Evolutionary conservation across 345 rosid genomes (phyloP), one percentile per base, ranked within the genome.

Genomic region (Moringa oleifera): DNA sequence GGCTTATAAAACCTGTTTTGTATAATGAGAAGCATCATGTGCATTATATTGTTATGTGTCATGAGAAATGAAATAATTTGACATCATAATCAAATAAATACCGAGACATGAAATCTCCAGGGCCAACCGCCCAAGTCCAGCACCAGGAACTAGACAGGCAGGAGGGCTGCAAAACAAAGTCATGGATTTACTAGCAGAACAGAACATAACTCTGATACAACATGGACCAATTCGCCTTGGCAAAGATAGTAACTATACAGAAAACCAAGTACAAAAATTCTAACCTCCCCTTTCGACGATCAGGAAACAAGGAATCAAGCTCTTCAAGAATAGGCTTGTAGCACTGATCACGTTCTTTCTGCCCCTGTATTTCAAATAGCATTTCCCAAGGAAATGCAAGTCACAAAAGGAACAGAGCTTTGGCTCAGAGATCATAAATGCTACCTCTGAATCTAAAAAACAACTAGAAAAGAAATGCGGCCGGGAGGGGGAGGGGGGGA

Each of bases 61-160:
- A 51, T 49, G 19, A 61, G 24, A 65, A n/a, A 1, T 23, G 22
- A 51, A 20, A 45, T 23, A 58, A 37, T 25, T 23, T 45, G 5
- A 11, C 5, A 16, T 53, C 33, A 33, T 53, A 73, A n/a, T 45
- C 52, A 53, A 60, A 55, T 28, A 33, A 86, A 62, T 82, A 90
- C 96, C 99, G 64, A 81, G 81, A 70, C 92, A 75, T 56, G 99
- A 94, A 74, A 94, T 90, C 77, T 94, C 99, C 73, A 94, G 84
- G 65, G 97, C 99, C 59, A 94, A 80, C 46, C 97, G 82, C 66
- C 97, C 97, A 57, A 94, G 99, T 69, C 99, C 99, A 72, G 99
- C 99, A 66, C 99, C 97, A 66, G 99, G 99, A 64, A 94, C 96
- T 72, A 94, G 79, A 82, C 99, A 90, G 25, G 93, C 72, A 74